Base-by-base conservation (phyloP, 2,329 filamentous ascomycete species). In the Endothia cerciana region DNA sequence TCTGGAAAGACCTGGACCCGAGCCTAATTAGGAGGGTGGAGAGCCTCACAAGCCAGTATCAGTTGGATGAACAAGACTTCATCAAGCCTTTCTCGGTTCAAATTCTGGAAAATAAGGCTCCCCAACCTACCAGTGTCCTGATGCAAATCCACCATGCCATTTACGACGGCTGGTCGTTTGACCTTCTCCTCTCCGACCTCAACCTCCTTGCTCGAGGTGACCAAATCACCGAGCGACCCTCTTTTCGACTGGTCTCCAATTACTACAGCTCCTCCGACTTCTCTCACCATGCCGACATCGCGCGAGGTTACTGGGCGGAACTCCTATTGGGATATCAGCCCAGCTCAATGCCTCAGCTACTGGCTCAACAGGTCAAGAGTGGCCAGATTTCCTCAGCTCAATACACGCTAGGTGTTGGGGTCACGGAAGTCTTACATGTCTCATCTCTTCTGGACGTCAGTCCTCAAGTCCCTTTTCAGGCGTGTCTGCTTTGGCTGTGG, bases 151-250 rank as follows among this genome's bases (percentile, higher is more conserved):
- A 97, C 73, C 94, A 97, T 76, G 88, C 92, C 0, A 75, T 96
- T 0, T 97, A 97, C 73, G 94, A 97, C 75, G 94, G 93, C n/a
- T 97, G 94, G 94, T 94, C 93, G 0, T 84, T 93, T 73, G 91
- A 97, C 61, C 80, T 94, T 38, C 77, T 96, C 0, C 71, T 92
- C 17, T 79, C 83, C 33, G 92, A 97, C 74, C 78, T 97, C 4
- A 81, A 84, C 4, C 72, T 72, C 0, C 70, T 90, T 1, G 72
- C 91, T 0, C 60, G 61, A 36, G 73, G 74, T 10, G 62, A 68
- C 1, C 17, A 60, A 4, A 68, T 78, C 1, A 45, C 70, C 0
- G 51, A 71, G 1, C 81, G 89, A 36, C 85, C 87, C 0, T 82
- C 87, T 33, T 97, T 92, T 71, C 78, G 81, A 0, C 73, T 83